Conservation (phyloP, 768 basidiomycete species). For the Lyophyllum semitale region DNA sequence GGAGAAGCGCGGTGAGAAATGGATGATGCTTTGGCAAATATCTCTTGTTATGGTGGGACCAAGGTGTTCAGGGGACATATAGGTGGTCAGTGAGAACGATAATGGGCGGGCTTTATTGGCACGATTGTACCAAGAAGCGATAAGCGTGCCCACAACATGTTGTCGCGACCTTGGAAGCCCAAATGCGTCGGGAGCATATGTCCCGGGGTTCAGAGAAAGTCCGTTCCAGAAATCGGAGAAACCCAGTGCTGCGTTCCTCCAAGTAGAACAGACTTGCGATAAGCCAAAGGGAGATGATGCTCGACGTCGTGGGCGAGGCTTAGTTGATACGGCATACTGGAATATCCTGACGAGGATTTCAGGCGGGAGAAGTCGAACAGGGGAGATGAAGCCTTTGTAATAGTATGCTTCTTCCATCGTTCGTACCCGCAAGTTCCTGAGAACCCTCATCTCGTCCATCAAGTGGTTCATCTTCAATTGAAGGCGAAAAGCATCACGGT, state of each 20-base stretch:
- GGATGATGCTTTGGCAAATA: not conserved
- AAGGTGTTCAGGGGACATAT: not conserved
- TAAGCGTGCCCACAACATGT: not conserved
- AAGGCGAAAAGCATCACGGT: not conserved
- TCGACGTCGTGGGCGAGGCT: not conserved
- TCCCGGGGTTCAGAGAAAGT: not conserved
- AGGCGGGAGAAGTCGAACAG: slow-evolving; percentile 1
- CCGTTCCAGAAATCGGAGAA: slow-evolving; percentile 3
- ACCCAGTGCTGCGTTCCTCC: not conserved
- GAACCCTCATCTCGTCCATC: not conserved
- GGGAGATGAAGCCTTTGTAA: not conserved
- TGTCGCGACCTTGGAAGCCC: not conserved
- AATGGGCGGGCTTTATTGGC: not conserved
- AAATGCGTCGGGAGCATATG: not conserved
- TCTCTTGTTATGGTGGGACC: not conserved
- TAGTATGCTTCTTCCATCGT: not conserved
- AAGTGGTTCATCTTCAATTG: slow-evolving; percentile 1
- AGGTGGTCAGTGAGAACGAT: not conserved
- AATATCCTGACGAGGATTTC: slow-evolving; percentile 6
- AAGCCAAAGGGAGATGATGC: not conserved
- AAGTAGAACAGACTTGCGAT: slow-evolving; percentile 4
- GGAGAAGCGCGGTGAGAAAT: not conserved
- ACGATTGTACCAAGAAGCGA: not conserved
- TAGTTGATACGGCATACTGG: not conserved
- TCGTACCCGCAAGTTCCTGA: not conserved